Evolutionary conservation across 306 rosid genomes (phyloP).

Genomic region (Lablab purpureus): DNA sequence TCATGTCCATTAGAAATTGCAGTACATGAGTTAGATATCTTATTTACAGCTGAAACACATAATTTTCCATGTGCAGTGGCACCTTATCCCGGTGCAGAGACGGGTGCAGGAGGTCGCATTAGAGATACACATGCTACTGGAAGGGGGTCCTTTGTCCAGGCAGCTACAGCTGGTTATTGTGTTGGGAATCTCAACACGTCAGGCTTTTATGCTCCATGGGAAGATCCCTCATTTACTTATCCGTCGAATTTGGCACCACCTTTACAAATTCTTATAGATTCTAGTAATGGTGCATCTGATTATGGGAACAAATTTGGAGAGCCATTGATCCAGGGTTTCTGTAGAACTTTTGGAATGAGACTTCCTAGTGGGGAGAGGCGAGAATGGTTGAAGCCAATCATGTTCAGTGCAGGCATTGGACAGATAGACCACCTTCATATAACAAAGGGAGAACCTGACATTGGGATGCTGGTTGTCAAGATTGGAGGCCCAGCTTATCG

Average conservation of each 20-base stretch:
- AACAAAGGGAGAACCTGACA: slow-evolving; percentile 82
- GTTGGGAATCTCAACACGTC: slow-evolving; percentile 85
- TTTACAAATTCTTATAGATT: slow-evolving; percentile 82
- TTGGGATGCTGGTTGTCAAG: slow-evolving; percentile 91
- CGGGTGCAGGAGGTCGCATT: slow-evolving; percentile 95
- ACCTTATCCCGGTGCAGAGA: slow-evolving; percentile 96
- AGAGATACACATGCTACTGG: slow-evolving; percentile 98
- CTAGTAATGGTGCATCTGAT: slow-evolving; percentile 95
- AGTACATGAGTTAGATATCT: slow-evolving; percentile 64
- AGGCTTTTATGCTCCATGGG: slow-evolving; percentile 89
- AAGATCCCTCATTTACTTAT: slow-evolving; percentile 78
- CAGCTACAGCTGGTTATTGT: slow-evolving; percentile 95
- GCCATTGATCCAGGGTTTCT: slow-evolving; percentile 96
- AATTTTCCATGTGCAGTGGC: slow-evolving; percentile 99
- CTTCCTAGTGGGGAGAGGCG: slow-evolving; percentile 92
- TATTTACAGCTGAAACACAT: slow-evolving; percentile 94
- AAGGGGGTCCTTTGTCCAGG: slow-evolving; percentile 90
- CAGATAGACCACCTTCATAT: slow-evolving; percentile 87
- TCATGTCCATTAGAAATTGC: slow-evolving; percentile 58
- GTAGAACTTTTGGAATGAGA: slow-evolving; percentile 95
- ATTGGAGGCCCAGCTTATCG: slow-evolving; percentile 99
- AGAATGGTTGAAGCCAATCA: slow-evolving; percentile 98
- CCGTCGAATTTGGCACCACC: slow-evolving; percentile 92
- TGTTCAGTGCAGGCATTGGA: slow-evolving; percentile 95
- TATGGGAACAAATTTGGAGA: slow-evolving; percentile 98